Base-by-base conservation (phyloP, 805 yeast species). In the Teunomyces stri region DNA sequence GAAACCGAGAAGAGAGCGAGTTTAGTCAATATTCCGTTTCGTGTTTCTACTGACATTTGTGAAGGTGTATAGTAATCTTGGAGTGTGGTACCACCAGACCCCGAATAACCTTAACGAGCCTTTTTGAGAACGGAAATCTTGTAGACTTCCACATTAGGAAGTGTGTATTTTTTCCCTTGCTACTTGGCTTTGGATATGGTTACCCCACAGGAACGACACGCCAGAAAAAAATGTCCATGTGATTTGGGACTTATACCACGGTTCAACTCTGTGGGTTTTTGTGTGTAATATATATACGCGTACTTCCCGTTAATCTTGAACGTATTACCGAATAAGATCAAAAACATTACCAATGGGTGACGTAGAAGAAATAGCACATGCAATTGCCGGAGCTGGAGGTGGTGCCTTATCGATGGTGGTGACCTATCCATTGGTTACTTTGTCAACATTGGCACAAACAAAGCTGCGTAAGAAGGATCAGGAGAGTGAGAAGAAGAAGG, bases 351-450 rank as follows among this genome's bases (percentile, higher is more conserved):
- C 13, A 5, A 68, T 67, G 74, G 55, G 71, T 22, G 66, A 66
- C 27, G 60, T 66, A 27, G 77, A 74, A 49, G 79, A 79, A 52
- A 58, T 87, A 31, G 89, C 94, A 11, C 97, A 91, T 61, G 97
- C 97, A n/a, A 66, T 91, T 9, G 87, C 96, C 5, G 98, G 97
- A 9, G 96, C 96, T 30, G 85, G 91, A 5, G 96, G 96, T 22
- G 97, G 97, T 11, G 90, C 92, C 18, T 76, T 89, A 25, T 80
- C 96, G 2, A 86, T 89, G 85, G 78, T 85, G 0, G 82, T 89
- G 34, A 91, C 97, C 0, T 91, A 91, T 62, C 98, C 98, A 1
- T 72, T 91, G 56, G 89, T 89, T 50, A 87, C 96, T 1, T 69
- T 90, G 47, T 85, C 96, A 1, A 90, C 97, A 0, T 78, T 88